phyloP scores from a whole-genome alignment of 129 eudicot genomes.

The Glebionis coronaria region DNA sequence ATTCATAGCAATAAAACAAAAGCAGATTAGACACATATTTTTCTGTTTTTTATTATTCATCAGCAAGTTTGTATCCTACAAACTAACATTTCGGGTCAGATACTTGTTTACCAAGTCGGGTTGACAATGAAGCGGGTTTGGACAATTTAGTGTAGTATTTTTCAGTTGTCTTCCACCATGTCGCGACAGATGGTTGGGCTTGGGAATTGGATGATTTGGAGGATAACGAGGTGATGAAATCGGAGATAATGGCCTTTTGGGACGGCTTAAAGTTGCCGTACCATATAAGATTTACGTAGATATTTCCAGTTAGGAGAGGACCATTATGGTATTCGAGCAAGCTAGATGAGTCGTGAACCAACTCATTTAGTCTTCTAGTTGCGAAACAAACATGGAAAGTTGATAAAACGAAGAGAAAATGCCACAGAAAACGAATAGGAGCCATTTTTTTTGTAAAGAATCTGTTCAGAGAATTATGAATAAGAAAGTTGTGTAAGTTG shows the following conservation, averaged over 20 bases:
- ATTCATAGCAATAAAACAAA: too few relatives aligned
- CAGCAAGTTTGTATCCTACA: too few relatives aligned
- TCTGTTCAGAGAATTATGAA: too few relatives aligned
- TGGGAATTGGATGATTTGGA: not conserved
- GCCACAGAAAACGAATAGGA: not conserved
- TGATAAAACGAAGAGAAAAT: not conserved
- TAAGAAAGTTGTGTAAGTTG: not conserved
- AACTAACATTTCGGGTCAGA: not conserved
- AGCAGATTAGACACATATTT: too few relatives aligned
- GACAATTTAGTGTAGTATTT: not conserved
- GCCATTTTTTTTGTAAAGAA: not conserved
- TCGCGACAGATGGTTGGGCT: not conserved
- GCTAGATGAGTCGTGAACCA: not conserved
- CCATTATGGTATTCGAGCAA: not conserved
- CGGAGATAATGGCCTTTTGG: not conserved
- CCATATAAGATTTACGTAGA: not conserved
- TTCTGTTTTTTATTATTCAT: too few relatives aligned
- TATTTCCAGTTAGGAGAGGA: not conserved
- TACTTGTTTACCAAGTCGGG: not conserved
- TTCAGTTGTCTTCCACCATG: not conserved
- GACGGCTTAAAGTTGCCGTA: not conserved
- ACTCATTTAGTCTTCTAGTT: not conserved
- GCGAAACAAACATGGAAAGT: not conserved
- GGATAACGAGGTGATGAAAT: not conserved
- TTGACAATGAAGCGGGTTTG: not conserved